These are phyloP conservation scores for Boletus barrowsii DNA, from an alignment of 768 basidiomycete genomes.

Conservation along the genomic window DNA sequence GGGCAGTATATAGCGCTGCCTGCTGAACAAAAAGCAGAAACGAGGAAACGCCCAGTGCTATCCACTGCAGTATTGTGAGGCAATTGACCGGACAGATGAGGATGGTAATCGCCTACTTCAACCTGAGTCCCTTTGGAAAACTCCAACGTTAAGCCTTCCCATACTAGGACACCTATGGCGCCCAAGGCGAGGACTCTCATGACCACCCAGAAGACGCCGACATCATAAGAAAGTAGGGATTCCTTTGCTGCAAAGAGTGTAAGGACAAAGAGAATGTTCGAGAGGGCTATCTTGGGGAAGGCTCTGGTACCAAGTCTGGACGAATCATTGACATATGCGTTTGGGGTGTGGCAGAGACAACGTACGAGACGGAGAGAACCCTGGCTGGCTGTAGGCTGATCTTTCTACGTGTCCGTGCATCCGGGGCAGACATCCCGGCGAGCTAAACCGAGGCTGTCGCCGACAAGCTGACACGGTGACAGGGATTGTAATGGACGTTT, in stretches of 20 bases:
- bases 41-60: conserved; percentile 65
- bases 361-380: conserved; percentile 55
- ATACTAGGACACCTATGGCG: conserved; percentile 60
- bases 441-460: conserved; percentile 3
- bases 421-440: conserved; percentile 54
- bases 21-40: conserved; percentile 67
- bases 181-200: conserved; percentile 71
- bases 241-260: conserved; percentile 64
- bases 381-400: conserved; percentile 57
- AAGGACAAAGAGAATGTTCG: conserved; percentile 62
- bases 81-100: neutral
- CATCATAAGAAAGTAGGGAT: conserved; percentile 61
- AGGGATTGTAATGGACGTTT: neutral
- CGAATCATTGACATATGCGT: too few relatives aligned
- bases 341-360: conserved; percentile 5
- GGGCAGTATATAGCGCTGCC: conserved; percentile 61
- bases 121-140: conserved; percentile 51
- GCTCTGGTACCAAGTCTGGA: conserved; percentile 50
- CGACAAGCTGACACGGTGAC: neutral
- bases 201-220: conserved; percentile 73
- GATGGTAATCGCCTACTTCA: conserved; percentile 47
- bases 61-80: conserved; percentile 50
- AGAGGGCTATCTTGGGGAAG: conserved; percentile 54
- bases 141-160: conserved; percentile 57
- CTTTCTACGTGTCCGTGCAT: conserved; percentile 65